Base-by-base conservation (phyloP, 1,139 yeast genomes). In the Zygosaccharomyces pseudobailii region DNA sequence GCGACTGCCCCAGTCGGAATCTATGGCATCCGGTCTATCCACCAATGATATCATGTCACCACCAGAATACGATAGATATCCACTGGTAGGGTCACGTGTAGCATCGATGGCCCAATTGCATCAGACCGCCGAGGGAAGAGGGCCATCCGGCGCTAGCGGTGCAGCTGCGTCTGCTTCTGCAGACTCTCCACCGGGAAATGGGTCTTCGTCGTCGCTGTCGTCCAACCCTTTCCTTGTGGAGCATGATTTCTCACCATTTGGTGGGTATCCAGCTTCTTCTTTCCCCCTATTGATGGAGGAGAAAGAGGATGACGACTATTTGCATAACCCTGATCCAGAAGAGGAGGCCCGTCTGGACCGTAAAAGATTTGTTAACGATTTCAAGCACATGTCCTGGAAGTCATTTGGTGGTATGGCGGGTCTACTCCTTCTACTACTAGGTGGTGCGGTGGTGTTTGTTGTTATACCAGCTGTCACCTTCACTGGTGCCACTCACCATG, bases 321-420 rank as follows among this genome's bases (percentile, higher is more conserved):
- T 89, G 54, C 97, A 89, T 67, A 89, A 89, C 66, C 97, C 96
- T 1, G 96, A 89, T 64, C 96, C 96, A 7, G 84, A 88, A 35
- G 82, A 78, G 40, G 97, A 89, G 66, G 95, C 94, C 19, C 76
- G 81, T 52, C 79, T 82, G 58, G 94, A 87, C 55, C 80, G 78
- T 52, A 75, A 80, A 59, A 68, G 87, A 54, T 77, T 82, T 57
- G 57, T 72, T 53, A 65, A 77, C 53, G 89, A 83, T 62, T 67
- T 83, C 68, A 77, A 78, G 62, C 66, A 74, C 53, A 71, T 82
- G 78, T 87, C 82, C 61, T 72, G 66, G 59, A 70, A 79, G 57
- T 77, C 87, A 39, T 72, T 75, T 54, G 79, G 77, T 55, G 87
- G 81, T 19, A 71, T 76, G 61, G 40, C 76, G 17, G 92, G 94